Conservation (phyloP, 169 alveolate genomes). For the Miamiensis avidus region DNA sequence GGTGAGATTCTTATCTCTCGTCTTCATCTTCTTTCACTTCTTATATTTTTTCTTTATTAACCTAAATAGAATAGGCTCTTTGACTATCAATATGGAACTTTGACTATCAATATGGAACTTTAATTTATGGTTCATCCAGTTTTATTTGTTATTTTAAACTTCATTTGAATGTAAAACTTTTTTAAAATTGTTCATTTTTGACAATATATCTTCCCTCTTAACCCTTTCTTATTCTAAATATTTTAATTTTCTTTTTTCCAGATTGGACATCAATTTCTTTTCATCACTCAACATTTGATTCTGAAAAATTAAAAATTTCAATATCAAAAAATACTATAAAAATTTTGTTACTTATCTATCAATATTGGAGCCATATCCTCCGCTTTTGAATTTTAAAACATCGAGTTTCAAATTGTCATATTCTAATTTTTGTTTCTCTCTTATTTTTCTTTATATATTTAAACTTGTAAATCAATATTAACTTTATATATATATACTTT, state of each 20-base stretch:
- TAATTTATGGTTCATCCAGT: constrained; percentile 56
- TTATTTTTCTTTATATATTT: constrained; percentile 16
- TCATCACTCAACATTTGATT: constrained; percentile 30
- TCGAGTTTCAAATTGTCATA: constrained; percentile 55
- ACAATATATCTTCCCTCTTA: constrained; percentile 38
- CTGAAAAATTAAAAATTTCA: not conserved
- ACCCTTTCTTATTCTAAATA: constrained; percentile 31
- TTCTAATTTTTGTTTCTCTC: constrained; percentile 45
- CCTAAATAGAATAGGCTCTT: constrained; percentile 25
- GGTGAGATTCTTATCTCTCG: not conserved
- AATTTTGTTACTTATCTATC: constrained; percentile 22
- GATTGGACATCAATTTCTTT: constrained; percentile 29
- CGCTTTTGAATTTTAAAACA: constrained; percentile 36
- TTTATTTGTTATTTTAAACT: constrained; percentile 28
- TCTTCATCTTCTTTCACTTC: constrained; percentile 6
- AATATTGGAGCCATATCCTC: constrained; percentile 46
- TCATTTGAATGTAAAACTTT: constrained; percentile 8
- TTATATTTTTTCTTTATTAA: constrained; percentile 22
- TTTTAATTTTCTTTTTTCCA: constrained; percentile 44
- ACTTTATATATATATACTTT: not conserved
- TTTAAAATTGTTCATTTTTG: constrained; percentile 10
- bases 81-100: not conserved
- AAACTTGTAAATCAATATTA: not conserved
- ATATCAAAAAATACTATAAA: not conserved
- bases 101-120: constrained; percentile 48